Conservation (phyloP, 495 filamentous ascomycete genomes). For the Penicilliopsis zonata region DNA sequence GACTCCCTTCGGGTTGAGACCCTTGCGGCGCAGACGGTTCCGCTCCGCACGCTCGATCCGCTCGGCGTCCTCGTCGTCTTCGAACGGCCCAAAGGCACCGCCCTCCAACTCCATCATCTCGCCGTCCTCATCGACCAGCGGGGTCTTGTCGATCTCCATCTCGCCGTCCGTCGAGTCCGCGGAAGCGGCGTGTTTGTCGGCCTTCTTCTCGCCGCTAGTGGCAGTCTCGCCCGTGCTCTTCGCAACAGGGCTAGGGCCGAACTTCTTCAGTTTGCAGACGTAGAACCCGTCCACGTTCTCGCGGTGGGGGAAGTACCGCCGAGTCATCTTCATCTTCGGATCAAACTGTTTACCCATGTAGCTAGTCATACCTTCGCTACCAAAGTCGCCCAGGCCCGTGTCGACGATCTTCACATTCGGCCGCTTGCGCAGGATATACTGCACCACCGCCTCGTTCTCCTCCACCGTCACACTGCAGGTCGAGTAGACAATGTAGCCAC, state of each 20-base stretch:
- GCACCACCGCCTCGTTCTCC: slow-evolving; percentile 87
- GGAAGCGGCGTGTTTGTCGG: slow-evolving; percentile 7
- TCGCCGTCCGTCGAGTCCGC: slow-evolving; percentile 14
- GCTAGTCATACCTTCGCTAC: slow-evolving; percentile 76
- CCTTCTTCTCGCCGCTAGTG: slow-evolving; percentile 8
- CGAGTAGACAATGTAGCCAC: slow-evolving; percentile 90
- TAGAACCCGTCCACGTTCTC: slow-evolving; percentile 99
- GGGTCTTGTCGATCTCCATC: slow-evolving; percentile 28
- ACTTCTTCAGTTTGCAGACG: slow-evolving; percentile 94
- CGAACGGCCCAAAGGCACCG: slow-evolving; percentile 51
- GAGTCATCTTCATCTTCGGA: slow-evolving; percentile 68
- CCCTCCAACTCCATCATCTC: slow-evolving; percentile 17
- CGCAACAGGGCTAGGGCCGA: slow-evolving; percentile 54
- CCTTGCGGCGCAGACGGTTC: slow-evolving; percentile 49
- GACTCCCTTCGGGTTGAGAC: slow-evolving; percentile 50
- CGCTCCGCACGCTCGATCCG: slow-evolving; percentile 48
- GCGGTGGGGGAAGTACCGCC: slow-evolving; percentile 85
- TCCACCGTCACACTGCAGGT: slow-evolving; percentile 88
- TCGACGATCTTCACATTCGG: slow-evolving; percentile 91
- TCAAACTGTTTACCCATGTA: slow-evolving; percentile 87
- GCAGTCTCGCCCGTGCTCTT: slow-evolving; percentile 22
- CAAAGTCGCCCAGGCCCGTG: slow-evolving; percentile 79
- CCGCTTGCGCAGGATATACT: slow-evolving; percentile 79
- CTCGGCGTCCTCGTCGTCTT: slow-evolving; percentile 49
- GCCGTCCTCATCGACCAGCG: slow-evolving; percentile 32